Base-by-base conservation (phyloP, 2,329 filamentous ascomycete species). In the Bretziella fagacearum region DNA sequence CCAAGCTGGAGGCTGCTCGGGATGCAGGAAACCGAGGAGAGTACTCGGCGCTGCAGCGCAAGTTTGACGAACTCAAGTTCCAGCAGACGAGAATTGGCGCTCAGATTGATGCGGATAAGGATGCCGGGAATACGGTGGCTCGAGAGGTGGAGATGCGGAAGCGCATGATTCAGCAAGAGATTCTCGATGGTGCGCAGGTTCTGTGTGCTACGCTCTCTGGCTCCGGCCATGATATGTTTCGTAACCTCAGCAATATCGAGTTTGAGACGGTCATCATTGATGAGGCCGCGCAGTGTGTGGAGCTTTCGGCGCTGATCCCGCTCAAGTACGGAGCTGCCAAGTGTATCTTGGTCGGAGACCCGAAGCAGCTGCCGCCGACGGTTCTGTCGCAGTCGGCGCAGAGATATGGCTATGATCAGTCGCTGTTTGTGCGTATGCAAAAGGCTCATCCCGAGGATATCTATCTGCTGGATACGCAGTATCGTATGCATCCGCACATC, bases 261-360 rank as follows among this genome's bases (percentile, higher is more conserved):
- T 98, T 98, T 55, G 91, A 98, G 63, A 96, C 91, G 0, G 91
- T 98, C 54, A 84, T 98, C 55, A 95, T 98, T 53, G 91, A 98
- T 56, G 91, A 98, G 65, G 91, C 91, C 3, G 91, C 91, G 13
- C 91, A 98, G 69, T 98, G 89, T 61, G 93, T 98, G 52, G 91
- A 98, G 65, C 73, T 98, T 58, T 94, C 86, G 58, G 91, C 91
- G 10, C 71, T 98, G 40, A 98, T 98, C 54, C 91, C 91, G 2
- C 73, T 98, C 48, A 98, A 98, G 62, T 98, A 98, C 57, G 89
- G 91, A 48, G 94, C 86, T 62, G 82, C 83, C 50, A 96, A 95
- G 64, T 96, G 91, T 64, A 85, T 98, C 55, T 75, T 98, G 26
- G 91, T 98, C 25, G 91, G 91, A 65, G 91, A 98, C 65, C 91